These are phyloP conservation scores for Ophiostoma triangulosporum DNA, from an alignment of 2,329 filamentous ascomycete genomes.

Conservation along the genomic window DNA sequence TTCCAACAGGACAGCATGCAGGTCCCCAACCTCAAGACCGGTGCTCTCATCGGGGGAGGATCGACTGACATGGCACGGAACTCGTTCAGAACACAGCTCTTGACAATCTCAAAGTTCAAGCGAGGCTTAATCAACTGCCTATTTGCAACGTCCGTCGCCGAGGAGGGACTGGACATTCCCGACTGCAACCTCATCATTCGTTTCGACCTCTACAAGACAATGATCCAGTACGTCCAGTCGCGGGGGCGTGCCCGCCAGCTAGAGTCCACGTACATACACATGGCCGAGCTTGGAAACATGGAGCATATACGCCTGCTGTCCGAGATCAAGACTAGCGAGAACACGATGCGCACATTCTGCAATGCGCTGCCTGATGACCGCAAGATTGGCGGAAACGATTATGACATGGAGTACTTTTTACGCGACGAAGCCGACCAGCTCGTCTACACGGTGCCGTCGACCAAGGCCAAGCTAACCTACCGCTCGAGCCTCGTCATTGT, in stretches of 20 bases:
- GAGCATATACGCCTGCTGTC: slow-evolving; percentile 42
- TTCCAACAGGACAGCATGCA: slow-evolving; percentile 43
- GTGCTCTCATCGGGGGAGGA: slow-evolving; percentile 25
- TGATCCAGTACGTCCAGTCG: slow-evolving; percentile 93
- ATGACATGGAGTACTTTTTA: slow-evolving; percentile 41
- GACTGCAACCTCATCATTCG: slow-evolving; percentile 55
- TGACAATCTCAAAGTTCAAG: slow-evolving; percentile 54
- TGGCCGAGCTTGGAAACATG: slow-evolving; percentile 61
- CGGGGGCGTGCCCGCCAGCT: slow-evolving; percentile 69
- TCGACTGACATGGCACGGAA: slow-evolving; percentile 10
- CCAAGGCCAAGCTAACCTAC: slow-evolving; percentile 69
- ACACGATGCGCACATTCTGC: slow-evolving; percentile 62
- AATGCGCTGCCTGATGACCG: slow-evolving; percentile 60
- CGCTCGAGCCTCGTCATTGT: slow-evolving; percentile 59
- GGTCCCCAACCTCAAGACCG: slow-evolving; percentile 44
- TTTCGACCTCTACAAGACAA: slow-evolving; percentile 77
- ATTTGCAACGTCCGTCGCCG: slow-evolving; percentile 52
- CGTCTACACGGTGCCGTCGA: slow-evolving; percentile 46
- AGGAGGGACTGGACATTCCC: slow-evolving; percentile 55
- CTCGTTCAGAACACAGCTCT: slow-evolving; percentile 48
- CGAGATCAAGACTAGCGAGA: slow-evolving; percentile 47
- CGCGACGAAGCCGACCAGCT: slow-evolving; percentile 35
- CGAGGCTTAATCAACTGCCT: slow-evolving; percentile 47
- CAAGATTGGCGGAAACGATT: slow-evolving; percentile 46
- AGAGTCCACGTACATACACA: slow-evolving; percentile 69